A percentile compares a stretch with the other conserved stretches of the same genome.
Evolutionary conservation across 2,329 filamentous ascomycete genomes (phyloP).

Genomic region (Aspergillus aculeatinus): DNA sequence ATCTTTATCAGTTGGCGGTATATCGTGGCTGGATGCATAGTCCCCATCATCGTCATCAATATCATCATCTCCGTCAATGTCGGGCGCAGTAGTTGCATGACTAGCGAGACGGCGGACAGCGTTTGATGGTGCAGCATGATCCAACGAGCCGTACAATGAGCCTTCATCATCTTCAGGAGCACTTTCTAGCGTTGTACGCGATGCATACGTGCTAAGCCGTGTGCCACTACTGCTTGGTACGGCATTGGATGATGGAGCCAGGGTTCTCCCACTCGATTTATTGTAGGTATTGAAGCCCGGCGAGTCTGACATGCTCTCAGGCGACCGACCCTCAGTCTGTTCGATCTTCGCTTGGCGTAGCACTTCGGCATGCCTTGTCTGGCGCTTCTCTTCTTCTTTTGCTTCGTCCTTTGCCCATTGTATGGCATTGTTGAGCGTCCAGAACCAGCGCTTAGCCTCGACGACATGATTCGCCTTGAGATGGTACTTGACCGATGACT

Average conservation of each 20-base stretch:
- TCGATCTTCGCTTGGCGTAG: slow-evolving; percentile 78
- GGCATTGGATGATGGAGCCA: slow-evolving; percentile 37
- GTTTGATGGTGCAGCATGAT: slow-evolving; percentile 53
- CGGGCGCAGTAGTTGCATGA: slow-evolving; percentile 52
- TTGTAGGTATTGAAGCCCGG: slow-evolving; percentile 29
- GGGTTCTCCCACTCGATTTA: slow-evolving; percentile 38
- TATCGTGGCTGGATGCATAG: slow-evolving; percentile 74
- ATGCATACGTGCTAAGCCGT: slow-evolving; percentile 51
- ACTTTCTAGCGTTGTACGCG: slow-evolving; percentile 49
- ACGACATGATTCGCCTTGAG: slow-evolving; percentile 97
- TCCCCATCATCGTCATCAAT: slow-evolving; percentile 73
- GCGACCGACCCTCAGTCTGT: slow-evolving; percentile 57
- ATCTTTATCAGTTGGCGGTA: slow-evolving; percentile 76
- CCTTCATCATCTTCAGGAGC: slow-evolving; percentile 54
- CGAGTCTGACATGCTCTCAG: slow-evolving; percentile 45
- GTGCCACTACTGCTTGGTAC: slow-evolving; percentile 42
- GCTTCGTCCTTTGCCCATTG: slow-evolving; percentile 98
- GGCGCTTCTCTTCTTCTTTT: slow-evolving; percentile 79
- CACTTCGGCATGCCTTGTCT: slow-evolving; percentile 70
- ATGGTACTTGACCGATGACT: slow-evolving; percentile 97
- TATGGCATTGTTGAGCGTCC: slow-evolving; percentile 97
- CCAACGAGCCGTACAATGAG: slow-evolving; percentile 55
- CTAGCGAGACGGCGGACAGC: slow-evolving; percentile 52
- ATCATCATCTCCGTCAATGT: slow-evolving; percentile 67
- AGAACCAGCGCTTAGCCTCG: slow-evolving; percentile 98